Base-by-base conservation (phyloP, 2,329 filamentous ascomycete species). In the Aureobasidium sp. region DNA sequence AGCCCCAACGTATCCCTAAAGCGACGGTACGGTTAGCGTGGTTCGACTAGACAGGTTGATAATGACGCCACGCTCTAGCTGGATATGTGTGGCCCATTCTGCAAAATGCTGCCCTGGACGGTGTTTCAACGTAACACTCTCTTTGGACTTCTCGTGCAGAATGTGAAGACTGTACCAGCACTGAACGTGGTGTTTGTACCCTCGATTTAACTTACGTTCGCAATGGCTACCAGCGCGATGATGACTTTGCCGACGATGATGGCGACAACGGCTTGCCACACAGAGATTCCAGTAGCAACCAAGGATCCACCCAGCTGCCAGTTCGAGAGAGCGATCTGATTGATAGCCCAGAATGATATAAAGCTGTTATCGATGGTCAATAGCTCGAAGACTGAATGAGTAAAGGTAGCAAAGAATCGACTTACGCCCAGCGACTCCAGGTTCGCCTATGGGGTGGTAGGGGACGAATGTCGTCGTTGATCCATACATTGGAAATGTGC, bases 181-280 rank as follows among this genome's bases (percentile, higher is more conserved):
- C n/a, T n/a, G n/a, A n/a, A n/a, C n/a, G n/a, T n/a, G n/a, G n/a
- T n/a, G n/a, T n/a, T n/a, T n/a, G n/a, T n/a, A n/a, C n/a, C n/a
- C n/a, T n/a, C n/a, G n/a, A n/a, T n/a, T n/a, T n/a, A n/a, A n/a
- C n/a, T n/a, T n/a, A n/a, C n/a, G 64, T 71, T 70, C 10, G 81
- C 80, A 48, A 86, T 86, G n/a, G 87, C 82, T 47, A 83, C 76
- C 36, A 78, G 79, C 47, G 83, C 77, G 64, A 82, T 79, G 68
- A 82, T 78, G 74, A 81, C 63, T 64, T 78, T 76, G 10, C 73
- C 76, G 36, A 77, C 64, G 65, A 78, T 69, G 58, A 72, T 72
- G 44, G 72, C 71, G 44, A 76, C 69, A 45, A 77, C 68, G 3
- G 74, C 70, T 64, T 77, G 75, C 75, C 75, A 77, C 10, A 76